Conservation (phyloP, 139 green algal species). For the Pleodorina starrii region DNA sequence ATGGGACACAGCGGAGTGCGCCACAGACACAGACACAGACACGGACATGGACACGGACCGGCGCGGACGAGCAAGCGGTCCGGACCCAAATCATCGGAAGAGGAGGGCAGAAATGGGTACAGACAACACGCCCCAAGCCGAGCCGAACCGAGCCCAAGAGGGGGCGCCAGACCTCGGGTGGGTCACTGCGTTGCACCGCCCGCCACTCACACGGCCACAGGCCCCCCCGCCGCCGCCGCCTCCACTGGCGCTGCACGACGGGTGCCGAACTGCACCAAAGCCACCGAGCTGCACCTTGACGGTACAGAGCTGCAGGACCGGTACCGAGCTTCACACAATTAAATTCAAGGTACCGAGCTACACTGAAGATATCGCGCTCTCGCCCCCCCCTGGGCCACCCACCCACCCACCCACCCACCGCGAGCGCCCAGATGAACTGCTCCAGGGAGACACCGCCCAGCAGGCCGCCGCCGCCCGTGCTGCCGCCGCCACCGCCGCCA, state of each 20-base stretch:
- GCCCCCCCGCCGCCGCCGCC: too few relatives aligned
- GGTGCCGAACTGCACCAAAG: too few relatives aligned
- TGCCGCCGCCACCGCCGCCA: neutral
- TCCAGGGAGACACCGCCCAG: neutral
- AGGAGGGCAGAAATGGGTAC: neutral
- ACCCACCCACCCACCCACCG: conserved; percentile 23
- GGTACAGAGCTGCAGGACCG: too few relatives aligned
- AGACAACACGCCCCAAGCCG: neutral
- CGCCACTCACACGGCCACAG: too few relatives aligned
- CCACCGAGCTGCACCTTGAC: neutral
- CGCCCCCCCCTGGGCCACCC: too few relatives aligned
- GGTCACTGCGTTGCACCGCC: too few relatives aligned
- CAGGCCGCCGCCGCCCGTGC: neutral
- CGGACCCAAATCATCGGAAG: neutral
- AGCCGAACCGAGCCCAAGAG: too few relatives aligned
- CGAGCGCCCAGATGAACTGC: conserved; percentile 20
- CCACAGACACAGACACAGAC: too few relatives aligned
- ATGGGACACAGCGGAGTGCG: neutral
- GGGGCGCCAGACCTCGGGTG: too few relatives aligned
- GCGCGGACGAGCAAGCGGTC: neutral
- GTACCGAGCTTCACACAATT: neutral
- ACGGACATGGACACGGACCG: too few relatives aligned
- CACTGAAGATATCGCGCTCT: too few relatives aligned
- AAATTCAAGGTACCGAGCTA: neutral
- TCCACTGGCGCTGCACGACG: neutral